Base-by-base conservation (phyloP, 129 eudicot genomes). In the Daucus carota region DNA sequence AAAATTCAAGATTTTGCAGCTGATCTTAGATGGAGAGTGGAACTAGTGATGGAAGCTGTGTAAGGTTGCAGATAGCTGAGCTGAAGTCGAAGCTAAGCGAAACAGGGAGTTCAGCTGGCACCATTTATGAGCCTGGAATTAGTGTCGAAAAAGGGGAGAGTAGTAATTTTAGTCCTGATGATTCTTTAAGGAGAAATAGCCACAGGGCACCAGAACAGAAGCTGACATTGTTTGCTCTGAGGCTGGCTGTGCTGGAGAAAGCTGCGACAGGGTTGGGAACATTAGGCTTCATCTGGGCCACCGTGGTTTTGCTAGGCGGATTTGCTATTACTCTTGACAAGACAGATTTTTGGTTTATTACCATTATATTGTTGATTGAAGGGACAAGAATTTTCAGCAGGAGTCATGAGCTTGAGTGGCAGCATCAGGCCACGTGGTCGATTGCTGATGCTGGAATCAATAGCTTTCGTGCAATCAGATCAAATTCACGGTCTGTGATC, bases 331-430 rank as follows among this genome's bases (percentile, higher is more conserved):
- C 92, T 7, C 80, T 95, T 14, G 96, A 85, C 45, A 84, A 74
- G 52, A 82, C 99, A 3, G 97, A 95, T 50, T 95, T 91, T 75
- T 91, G 97, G 97, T 77, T 89, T 84, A 85, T 95, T 8, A 92
- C 97, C 1, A 73, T 88, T 43, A 95, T 95, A 48, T 59, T 95
- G 24, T 50, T 89, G 76, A 89, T 89, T 28, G 99, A 95, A 73
- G 96, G 97, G 5, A 81, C 96, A 1, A 45, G 99, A 43, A 95
- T 95, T 29, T 95, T 91, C 73, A 86, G 99, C 83, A 71, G 99
- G 59, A 91, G 97, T 60, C 99, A 83, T 40, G 99, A 95, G 89
- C 99, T 95, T 43, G 99, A 95, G 60, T 89, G 96, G 97, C 99
- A 95, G 78, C 99, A 91, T 38, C 99, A 95, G 79, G 84, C 99